phyloP scores from a whole-genome alignment of 2,329 filamentous ascomycete species.

The Zymoseptoria brevis region DNA sequence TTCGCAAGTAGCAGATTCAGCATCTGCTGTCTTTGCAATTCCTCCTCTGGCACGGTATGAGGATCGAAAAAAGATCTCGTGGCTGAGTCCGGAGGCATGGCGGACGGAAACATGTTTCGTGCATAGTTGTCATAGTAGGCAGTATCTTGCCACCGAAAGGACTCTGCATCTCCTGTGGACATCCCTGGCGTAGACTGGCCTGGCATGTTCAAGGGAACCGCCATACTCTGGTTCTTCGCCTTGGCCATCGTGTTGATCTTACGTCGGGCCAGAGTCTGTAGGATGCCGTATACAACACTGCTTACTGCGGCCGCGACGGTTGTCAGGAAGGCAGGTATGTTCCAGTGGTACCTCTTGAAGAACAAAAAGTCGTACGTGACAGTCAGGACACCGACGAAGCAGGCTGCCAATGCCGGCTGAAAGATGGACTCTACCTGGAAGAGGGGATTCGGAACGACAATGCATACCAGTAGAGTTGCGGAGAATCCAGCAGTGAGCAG shows the following conservation, averaged over 20 bases:
- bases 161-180: slow-evolving; percentile 8
- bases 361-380: slow-evolving; percentile 42
- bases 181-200: not conserved
- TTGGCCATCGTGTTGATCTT: slow-evolving; percentile 29
- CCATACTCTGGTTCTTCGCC: slow-evolving; percentile 5
- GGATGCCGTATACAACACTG: slow-evolving; percentile 35
- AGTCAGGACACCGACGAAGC: slow-evolving; percentile 40
- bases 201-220: not conserved
- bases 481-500: slow-evolving; percentile 42
- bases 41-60: slow-evolving; percentile 38
- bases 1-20: slow-evolving; percentile 36
- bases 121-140: slow-evolving; percentile 39
- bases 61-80: slow-evolving; percentile 23
- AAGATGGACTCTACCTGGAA: slow-evolving; percentile 44
- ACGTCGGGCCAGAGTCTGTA: slow-evolving; percentile 37
- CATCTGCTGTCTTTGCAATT: slow-evolving; percentile 45
- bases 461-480: slow-evolving; percentile 41
- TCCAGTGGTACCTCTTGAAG: slow-evolving; percentile 36
- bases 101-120: slow-evolving; percentile 39
- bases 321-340: slow-evolving; percentile 36
- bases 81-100: slow-evolving; percentile 14
- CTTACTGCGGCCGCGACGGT: slow-evolving; percentile 33
- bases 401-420: slow-evolving; percentile 37
- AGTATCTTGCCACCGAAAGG: slow-evolving; percentile 27
- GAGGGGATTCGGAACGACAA: slow-evolving; percentile 38